Conservation (phyloP, 2,329 filamentous ascomycete species). For the Xylaria sp. region DNA sequence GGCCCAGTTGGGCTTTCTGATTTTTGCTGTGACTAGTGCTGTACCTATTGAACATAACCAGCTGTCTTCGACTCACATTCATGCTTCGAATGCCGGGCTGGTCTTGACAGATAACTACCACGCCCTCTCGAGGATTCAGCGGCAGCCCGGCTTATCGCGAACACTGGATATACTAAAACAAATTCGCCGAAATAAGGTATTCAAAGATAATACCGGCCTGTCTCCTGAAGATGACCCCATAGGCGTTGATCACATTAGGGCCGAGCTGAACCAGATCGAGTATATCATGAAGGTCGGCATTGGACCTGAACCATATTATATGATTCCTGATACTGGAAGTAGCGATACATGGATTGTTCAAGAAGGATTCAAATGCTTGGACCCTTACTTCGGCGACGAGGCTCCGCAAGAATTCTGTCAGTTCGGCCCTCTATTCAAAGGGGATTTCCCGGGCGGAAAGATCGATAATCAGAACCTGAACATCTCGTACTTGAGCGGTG, state of each 20-base stretch:
- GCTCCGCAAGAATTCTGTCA: not conserved
- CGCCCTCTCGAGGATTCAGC: constrained; percentile 34
- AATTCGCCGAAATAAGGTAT: not conserved
- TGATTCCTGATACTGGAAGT: not conserved
- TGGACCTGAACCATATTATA: not conserved
- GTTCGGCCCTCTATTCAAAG: not conserved
- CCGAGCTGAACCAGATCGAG: not conserved
- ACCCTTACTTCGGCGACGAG: not conserved
- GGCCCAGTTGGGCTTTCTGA: not conserved
- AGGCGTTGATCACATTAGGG: constrained; percentile 1
- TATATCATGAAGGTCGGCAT: not conserved
- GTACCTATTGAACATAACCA: constrained; percentile 29
- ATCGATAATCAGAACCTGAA: not conserved
- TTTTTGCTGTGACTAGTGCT: constrained; percentile 6
- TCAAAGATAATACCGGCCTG: not conserved
- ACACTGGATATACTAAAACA: not conserved
- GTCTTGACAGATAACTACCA: constrained; percentile 39
- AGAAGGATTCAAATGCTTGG: not conserved
- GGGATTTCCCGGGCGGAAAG: not conserved
- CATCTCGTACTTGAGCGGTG: not conserved
- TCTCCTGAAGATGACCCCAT: not conserved
- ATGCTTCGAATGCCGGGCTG: constrained; percentile 37
- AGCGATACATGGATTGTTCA: not conserved
- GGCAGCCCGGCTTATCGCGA: not conserved
- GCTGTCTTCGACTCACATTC: constrained; percentile 26